A percentile compares a stretch with the other conserved stretches of the same genome.
phyloP scores from a whole-genome alignment of 495 filamentous ascomycete species.

The Pyrenopolyporus hunteri region DNA sequence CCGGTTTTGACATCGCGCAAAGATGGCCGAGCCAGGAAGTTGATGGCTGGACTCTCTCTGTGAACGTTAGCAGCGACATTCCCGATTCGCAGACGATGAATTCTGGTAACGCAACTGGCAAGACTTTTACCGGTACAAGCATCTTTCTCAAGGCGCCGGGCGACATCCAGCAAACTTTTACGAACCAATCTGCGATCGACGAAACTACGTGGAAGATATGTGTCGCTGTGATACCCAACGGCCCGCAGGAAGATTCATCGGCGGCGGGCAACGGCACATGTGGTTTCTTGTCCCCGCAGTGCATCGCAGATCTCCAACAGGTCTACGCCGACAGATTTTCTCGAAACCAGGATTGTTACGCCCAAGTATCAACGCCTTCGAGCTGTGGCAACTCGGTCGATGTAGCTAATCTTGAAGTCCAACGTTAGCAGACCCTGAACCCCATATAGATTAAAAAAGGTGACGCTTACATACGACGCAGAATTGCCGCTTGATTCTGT shows the following conservation, averaged over 20 bases:
- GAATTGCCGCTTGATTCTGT: conserved; percentile 35
- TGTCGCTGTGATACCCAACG: conserved; percentile 30
- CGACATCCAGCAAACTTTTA: conserved; percentile 19
- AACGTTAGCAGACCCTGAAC: conserved; percentile 22
- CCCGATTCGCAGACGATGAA: conserved; percentile 32
- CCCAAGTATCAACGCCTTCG: conserved; percentile 32
- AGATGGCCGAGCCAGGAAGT: conserved; percentile 30
- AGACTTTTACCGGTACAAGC: conserved; percentile 37
- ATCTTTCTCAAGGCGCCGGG: conserved; percentile 35
- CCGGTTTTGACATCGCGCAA: conserved; percentile 30
- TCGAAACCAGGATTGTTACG: conserved; percentile 29
- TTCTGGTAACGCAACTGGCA: conserved; percentile 24
- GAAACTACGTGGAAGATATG: conserved; percentile 43
- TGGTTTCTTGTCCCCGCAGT: conserved; percentile 29
- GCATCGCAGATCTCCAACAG: conserved; percentile 33
- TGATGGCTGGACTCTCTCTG: conserved; percentile 32
- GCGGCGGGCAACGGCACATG: conserved; percentile 24
- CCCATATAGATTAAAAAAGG: not conserved
- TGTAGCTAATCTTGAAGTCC: conserved; percentile 29
- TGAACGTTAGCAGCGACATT: conserved; percentile 36
- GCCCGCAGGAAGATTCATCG: conserved; percentile 25
- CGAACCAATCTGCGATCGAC: conserved; percentile 26
- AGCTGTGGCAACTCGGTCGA: conserved; percentile 31
- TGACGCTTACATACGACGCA: conserved; percentile 4
- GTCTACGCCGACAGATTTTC: conserved; percentile 35